phyloP scores from a whole-genome alignment of 192 early-diverging fungal species.

The Coemansia sp. region DNA sequence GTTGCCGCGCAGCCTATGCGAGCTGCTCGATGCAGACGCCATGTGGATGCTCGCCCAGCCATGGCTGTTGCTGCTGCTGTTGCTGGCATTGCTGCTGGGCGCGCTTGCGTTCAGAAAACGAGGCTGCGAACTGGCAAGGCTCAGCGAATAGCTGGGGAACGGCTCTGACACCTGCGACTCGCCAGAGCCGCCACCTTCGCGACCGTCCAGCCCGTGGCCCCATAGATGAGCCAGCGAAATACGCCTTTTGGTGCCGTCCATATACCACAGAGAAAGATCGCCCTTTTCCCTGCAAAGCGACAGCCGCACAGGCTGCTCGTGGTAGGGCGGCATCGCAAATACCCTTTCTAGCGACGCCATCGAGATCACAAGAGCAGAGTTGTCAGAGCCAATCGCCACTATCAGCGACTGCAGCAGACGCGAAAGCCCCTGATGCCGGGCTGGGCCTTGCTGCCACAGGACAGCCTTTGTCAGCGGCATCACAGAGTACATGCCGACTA shows the following conservation, averaged over 20 bases:
- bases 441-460: constrained; percentile 24
- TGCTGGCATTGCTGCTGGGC: not conserved
- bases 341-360: constrained; percentile 32
- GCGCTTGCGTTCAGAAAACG: not conserved
- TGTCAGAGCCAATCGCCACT: constrained; percentile 32
- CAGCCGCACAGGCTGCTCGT: constrained; percentile 15
- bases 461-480: constrained; percentile 6
- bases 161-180: not conserved
- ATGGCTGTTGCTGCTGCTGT: not conserved
- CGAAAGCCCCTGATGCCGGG: constrained; percentile 6
- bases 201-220: constrained; percentile 6
- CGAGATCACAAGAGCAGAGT: constrained; percentile 32
- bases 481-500: constrained; percentile 17
- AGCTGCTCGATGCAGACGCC: not conserved
- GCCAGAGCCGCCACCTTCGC: not conserved
- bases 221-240: constrained; percentile 17
- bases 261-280: constrained; percentile 25
- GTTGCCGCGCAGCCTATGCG: not conserved
- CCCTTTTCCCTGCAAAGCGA: constrained; percentile 17
- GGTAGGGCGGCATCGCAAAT: constrained; percentile 30
- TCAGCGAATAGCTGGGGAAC: constrained; percentile 7
- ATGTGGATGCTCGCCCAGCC: constrained; percentile 6
- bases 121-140: constrained; percentile 1
- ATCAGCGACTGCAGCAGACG: constrained; percentile 25
- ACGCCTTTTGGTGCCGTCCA: constrained; percentile 16